phyloP scores from a whole-genome alignment of 257 asterid species.

The Ophiorrhiza pumila region DNA sequence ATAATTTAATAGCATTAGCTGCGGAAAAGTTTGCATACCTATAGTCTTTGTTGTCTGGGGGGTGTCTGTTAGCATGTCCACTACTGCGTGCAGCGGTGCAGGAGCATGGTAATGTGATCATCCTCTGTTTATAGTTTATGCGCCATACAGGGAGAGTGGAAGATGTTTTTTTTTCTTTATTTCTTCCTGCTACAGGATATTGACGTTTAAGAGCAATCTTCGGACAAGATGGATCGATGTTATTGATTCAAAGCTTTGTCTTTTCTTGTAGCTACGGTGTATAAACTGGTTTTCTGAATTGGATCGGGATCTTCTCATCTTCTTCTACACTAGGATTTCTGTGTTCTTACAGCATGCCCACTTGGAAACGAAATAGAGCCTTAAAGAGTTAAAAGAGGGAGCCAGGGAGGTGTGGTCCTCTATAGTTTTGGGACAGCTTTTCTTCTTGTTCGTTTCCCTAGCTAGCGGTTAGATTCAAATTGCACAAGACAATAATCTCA shows the following conservation, averaged over 20 bases:
- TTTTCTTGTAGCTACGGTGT: constrained; percentile 4
- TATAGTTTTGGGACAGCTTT: not conserved
- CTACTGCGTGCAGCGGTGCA: not conserved
- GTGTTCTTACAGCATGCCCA: not conserved
- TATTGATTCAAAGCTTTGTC: not conserved
- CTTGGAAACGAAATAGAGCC: not conserved
- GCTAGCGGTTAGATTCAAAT: not conserved
- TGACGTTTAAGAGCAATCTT: constrained; percentile 8
- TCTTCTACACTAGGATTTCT: not conserved
- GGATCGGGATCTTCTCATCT: not conserved
- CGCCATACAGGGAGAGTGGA: not conserved
- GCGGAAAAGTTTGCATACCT: not conserved
- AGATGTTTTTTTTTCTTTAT: too few species aligned
- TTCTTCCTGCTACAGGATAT: not conserved
- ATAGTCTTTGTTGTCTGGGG: not conserved
- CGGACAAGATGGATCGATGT: constrained; percentile 14
- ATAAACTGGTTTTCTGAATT: not conserved
- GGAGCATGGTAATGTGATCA: not conserved
- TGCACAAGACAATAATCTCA: not conserved
- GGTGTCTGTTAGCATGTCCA: not conserved
- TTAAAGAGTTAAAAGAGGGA: too few species aligned
- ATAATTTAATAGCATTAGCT: not conserved
- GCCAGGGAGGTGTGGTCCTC: constrained; percentile 12
- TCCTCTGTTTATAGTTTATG: too few species aligned
- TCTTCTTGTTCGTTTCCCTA: not conserved